Evolutionary conservation across 768 basidiomycete genomes (phyloP), one percentile per base, ranked within the genome.

Genomic region (Naganishia antarctica): DNA sequence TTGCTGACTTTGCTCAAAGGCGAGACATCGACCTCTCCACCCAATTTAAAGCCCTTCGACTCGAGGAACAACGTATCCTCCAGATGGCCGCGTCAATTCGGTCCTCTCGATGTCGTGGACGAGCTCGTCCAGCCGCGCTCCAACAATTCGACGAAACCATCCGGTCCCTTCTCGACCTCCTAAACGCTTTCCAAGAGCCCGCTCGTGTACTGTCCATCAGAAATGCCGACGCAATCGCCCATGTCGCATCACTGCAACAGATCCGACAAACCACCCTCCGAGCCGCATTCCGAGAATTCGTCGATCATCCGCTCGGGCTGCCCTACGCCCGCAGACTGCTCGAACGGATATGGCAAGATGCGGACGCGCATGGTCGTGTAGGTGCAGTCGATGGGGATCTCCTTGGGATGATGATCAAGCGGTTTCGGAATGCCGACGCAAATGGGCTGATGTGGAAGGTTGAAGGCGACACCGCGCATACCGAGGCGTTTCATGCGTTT

Each of bases 351-450:
- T 57, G 34, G 34, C 34, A 37, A 1, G 53, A 37, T 16, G 32
- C 53, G 37, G 32, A 34, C 11, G 37, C 6, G 9, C 23, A 26
- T 37, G 53, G 11, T 13, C 21, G 25, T 3, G 53, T 57, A 3
- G 53, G 18, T 8, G 32, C 23, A 2, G 8, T 37, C 4, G 53
- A 57, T 40, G 21, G 28, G 23, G 34, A 57, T 25, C 21, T 57
- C 6, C 26, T 57, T 16, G 53, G 53, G 34, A 40, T 57, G 21
- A 37, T 57, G 53, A 34, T 57, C 11, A 37, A 40, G 18, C n/a
- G 23, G 25, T 57, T 57, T 40, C 53, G 53, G n/a, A 4, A 23
- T 57, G 53, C 53, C 23, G 21, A 23, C 9, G 34, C 23, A 23
- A 26, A 37, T 40, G 37, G 53, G 3, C 1, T 57, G 11, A 6